Base-by-base conservation (phyloP, 176 grass and related monocot species). In the Stipa capillata region DNA sequence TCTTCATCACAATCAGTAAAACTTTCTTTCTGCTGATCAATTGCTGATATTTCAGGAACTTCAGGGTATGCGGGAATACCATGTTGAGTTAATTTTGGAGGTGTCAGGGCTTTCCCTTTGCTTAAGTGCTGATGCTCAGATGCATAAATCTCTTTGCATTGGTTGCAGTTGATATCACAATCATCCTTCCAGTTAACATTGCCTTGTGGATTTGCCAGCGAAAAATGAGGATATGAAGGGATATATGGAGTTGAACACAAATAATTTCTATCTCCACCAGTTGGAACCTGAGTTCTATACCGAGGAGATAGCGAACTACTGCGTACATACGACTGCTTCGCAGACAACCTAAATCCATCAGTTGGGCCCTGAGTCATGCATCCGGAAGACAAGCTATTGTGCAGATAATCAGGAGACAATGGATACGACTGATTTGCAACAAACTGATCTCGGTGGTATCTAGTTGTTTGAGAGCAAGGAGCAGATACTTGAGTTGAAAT, bases 401-500 rank as follows among this genome's bases (percentile, higher is more conserved):
- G 47, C 49, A 17, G 54, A 87, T 78, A 56, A 57, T 72, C 21
- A 24, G 40, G n/a, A 17, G 21, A 55, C 29, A 39, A 64, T 31
- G 73, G 74, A 36, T 83, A 78, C 24, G 56, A 48, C 59, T 40
- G 35, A 63, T 51, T 87, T 25, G 34, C 66, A 78, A 54, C 54
- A 58, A 82, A 64, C 56, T 83, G 65, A 54, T 49, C 61, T 42
- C 13, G 8, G 35, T 55, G 3, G 65, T 77, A 48, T 62, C 20
- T 27, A 63, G n/a, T 17, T 51, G 27, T 45, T 53, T 47, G 67
- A 54, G 57, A 80, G 45, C 2, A 56, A 55, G 67, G 15, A 8
- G 84, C 5, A 65, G 67, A 64, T 27, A 79, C 66, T 63, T 72
- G 54, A 79, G 75, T 72, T 79, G 82, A 84, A 84, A 57, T 56